phyloP scores from a whole-genome alignment of 441 rosid species.

The Eutrema salsugineum region DNA sequence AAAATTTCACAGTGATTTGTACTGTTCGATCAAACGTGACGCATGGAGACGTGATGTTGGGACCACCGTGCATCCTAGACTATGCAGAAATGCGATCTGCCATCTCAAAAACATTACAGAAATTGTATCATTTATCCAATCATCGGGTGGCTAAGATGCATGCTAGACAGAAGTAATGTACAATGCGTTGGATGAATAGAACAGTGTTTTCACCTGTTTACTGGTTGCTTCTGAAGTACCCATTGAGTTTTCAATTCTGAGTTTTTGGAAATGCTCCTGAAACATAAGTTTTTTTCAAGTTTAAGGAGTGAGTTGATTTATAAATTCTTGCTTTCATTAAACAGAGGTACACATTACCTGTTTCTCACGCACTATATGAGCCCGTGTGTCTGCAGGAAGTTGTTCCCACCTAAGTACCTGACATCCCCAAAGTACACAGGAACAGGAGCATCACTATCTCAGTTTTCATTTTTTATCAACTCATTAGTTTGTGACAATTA shows the following conservation, averaged over 20 bases:
- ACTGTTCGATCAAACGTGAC: conserved; percentile 70
- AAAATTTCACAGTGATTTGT: conserved; percentile 47
- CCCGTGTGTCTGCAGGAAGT: conserved; percentile 85
- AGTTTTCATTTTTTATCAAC: background rate
- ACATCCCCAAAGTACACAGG: background rate
- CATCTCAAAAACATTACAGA: background rate
- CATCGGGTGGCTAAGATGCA: background rate
- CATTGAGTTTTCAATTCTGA: conserved; percentile 89
- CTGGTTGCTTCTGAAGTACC: conserved; percentile 73
- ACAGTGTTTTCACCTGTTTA: conserved; percentile 57
- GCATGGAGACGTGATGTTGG: conserved; percentile 87
- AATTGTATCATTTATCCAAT: background rate
- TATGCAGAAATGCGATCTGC: conserved; percentile 33
- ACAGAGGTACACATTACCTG: conserved; percentile 46
- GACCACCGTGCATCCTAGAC: conserved; percentile 56
- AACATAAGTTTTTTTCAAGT: background rate
- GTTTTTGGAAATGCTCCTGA: conserved; percentile 88
- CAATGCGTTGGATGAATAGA: background rate
- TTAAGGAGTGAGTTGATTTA: background rate
- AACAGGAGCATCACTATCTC: background rate
- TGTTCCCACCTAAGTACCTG: conserved; percentile 90
- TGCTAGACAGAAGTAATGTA: background rate
- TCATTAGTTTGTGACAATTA: background rate
- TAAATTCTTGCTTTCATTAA: background rate
- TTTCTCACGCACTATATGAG: conserved; percentile 86